A percentile compares a stretch with the other conserved stretches of the same genome.
Evolutionary conservation across 768 basidiomycete species (phyloP).

Genomic region (Boletus subparvulus): DNA sequence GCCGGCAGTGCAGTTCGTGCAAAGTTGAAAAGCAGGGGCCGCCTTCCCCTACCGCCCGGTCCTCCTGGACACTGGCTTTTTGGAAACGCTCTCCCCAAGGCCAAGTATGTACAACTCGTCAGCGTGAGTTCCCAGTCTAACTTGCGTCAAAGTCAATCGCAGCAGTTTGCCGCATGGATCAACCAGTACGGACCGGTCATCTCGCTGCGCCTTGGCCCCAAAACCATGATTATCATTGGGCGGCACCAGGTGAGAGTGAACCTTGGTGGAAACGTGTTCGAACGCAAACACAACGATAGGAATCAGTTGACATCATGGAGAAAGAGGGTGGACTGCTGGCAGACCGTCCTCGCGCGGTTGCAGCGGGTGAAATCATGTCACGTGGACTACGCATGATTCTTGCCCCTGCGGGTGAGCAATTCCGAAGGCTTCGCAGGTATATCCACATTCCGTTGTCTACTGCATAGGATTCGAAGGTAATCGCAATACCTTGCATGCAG

Average conservation of each 20-base stretch:
- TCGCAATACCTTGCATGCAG: conserved; percentile 25
- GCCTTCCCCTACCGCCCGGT: conserved; percentile 30
- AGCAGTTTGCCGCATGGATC: conserved; percentile 57
- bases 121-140: neutral
- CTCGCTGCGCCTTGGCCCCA: conserved; percentile 50
- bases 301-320: conserved; percentile 66
- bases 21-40: conserved; percentile 7
- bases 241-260: conserved; percentile 35
- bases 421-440: conserved; percentile 62
- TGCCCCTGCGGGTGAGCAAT: conserved; percentile 55
- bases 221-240: conserved; percentile 32
- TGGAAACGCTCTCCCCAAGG: conserved; percentile 27
- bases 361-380: conserved; percentile 58
- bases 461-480: neutral
- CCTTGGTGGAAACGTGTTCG: neutral
- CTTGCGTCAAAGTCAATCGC: conserved; percentile 24
- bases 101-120: conserved; percentile 20
- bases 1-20: conserved; percentile 9
- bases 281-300: conserved; percentile 30
- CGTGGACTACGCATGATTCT: conserved; percentile 59
- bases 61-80: conserved; percentile 37
- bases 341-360: conserved; percentile 54
- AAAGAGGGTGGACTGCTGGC: conserved; percentile 58
- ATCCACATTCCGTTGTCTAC: neutral
- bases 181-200: conserved; percentile 63